Evolutionary conservation across 768 basidiomycete species (phyloP).

Genomic region (Macrolepiota albuminosa): DNA sequence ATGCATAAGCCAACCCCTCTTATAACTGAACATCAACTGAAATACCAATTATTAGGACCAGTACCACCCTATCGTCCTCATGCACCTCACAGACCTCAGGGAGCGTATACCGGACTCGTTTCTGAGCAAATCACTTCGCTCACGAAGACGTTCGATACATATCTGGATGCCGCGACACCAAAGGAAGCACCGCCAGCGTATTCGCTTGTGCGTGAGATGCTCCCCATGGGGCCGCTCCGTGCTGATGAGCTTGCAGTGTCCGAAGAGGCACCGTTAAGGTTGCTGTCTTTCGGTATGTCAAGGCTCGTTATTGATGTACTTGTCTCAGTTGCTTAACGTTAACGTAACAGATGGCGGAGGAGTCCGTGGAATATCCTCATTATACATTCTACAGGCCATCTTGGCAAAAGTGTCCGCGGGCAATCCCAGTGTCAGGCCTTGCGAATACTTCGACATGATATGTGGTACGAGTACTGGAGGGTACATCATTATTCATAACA

Average conservation of each 20-base stretch:
- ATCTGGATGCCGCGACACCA: slow-evolving; percentile 18
- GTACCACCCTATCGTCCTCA: background rate
- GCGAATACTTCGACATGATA: slow-evolving; percentile 31
- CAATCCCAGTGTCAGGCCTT: slow-evolving; percentile 21
- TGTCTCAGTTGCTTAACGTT: background rate
- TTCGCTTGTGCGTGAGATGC: slow-evolving; percentile 21
- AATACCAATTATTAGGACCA: background rate
- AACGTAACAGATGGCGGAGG: slow-evolving; percentile 27
- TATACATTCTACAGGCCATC: slow-evolving; percentile 25
- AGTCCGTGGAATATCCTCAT: slow-evolving; percentile 28
- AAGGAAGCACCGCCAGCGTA: slow-evolving; percentile 15
- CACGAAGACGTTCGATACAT: slow-evolving; percentile 16
- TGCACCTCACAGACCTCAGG: slow-evolving; percentile 8
- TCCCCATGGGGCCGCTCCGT: slow-evolving; percentile 20
- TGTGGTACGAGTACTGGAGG: slow-evolving; percentile 31
- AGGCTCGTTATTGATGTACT: background rate
- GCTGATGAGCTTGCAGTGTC: slow-evolving; percentile 19
- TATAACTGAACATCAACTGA: background rate
- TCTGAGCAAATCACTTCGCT: slow-evolving; percentile 13
- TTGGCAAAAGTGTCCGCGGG: slow-evolving; percentile 22
- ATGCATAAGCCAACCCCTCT: background rate
- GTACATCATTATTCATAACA: slow-evolving; percentile 12
- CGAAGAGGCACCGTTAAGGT: slow-evolving; percentile 18
- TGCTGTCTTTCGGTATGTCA: slow-evolving; percentile 25
- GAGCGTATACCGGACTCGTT: slow-evolving; percentile 6